These are phyloP conservation scores for Sporothrix pallida DNA, from an alignment of 2,329 filamentous ascomycete genomes.

Conservation along the genomic window DNA sequence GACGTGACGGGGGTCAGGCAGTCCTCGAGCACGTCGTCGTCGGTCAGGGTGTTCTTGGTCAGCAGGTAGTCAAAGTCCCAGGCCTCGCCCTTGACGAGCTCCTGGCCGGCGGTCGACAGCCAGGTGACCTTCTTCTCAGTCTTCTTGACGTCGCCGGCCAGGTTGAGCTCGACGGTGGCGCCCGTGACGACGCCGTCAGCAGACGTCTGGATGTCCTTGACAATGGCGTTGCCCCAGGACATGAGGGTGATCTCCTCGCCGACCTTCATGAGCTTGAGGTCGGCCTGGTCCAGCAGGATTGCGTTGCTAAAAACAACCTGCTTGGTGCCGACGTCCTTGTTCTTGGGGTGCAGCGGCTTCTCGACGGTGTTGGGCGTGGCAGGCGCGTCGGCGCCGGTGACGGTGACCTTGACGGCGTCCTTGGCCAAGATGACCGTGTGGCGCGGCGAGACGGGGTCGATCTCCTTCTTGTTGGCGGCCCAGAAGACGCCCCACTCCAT, in stretches of 20 bases:
- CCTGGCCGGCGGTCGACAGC: conserved; percentile 77
- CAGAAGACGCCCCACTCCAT: conserved; percentile 82
- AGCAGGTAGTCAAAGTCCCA: conserved; percentile 96
- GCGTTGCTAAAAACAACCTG: conserved; percentile 81
- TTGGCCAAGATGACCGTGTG: conserved; percentile 75
- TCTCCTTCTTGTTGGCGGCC: conserved; percentile 79
- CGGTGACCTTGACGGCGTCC: conserved; percentile 71
- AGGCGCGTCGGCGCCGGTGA: conserved; percentile 72
- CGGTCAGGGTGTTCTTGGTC: conserved; percentile 91
- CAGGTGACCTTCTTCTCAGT: conserved; percentile 97
- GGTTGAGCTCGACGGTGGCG: conserved; percentile 83
- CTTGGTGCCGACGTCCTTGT: conserved; percentile 82
- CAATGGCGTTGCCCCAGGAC: conserved; percentile 92
- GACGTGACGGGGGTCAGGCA: conserved; percentile 79
- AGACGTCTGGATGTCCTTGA: conserved; percentile 66
- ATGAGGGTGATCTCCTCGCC: conserved; percentile 94
- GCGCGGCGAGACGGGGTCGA: conserved; percentile 76
- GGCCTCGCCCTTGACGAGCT: conserved; percentile 80
- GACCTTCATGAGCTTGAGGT: conserved; percentile 78
- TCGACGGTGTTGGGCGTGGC: conserved; percentile 69
- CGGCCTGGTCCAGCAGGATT: conserved; percentile 85
- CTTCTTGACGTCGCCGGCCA: conserved; percentile 90
- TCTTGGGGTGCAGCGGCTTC: conserved; percentile 89
- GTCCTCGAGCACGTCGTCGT: conserved; percentile 84
- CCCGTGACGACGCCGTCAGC: conserved; percentile 63